These are phyloP conservation scores for Zizania palustris DNA, from an alignment of 202 grass and related monocot species.

Conservation along the genomic window DNA sequence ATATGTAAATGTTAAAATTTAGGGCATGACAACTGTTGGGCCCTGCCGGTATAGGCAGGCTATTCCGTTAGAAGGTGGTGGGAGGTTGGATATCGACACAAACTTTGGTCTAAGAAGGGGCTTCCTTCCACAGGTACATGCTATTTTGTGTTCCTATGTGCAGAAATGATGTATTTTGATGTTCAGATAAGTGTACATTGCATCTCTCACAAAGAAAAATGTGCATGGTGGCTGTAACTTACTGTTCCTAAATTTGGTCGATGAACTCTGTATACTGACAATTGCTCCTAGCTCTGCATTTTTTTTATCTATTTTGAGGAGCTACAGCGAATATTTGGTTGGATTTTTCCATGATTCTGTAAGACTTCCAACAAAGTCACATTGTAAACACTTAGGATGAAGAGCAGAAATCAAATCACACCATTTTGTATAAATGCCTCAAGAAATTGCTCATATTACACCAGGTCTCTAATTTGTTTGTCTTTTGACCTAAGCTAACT, in stretches of 20 bases:
- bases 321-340: neutral
- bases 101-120: slow-evolving; percentile 61
- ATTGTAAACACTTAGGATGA: slow-evolving; percentile 7
- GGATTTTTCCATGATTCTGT: neutral
- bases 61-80: slow-evolving; percentile 56
- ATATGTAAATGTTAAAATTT: slow-evolving; percentile 29
- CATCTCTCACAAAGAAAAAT: neutral
- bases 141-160: neutral
- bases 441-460: slow-evolving; percentile 12
- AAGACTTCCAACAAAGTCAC: neutral
- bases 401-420: slow-evolving; percentile 1
- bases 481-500: neutral
- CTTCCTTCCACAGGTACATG: slow-evolving; percentile 71
- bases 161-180: neutral
- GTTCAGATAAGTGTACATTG: neutral
- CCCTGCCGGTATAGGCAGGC: slow-evolving; percentile 72
- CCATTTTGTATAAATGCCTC: slow-evolving; percentile 9
- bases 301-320: slow-evolving; percentile 3
- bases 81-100: slow-evolving; percentile 56
- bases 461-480: slow-evolving; percentile 3
- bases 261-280: neutral
- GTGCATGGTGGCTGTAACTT: neutral
- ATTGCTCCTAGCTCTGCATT: neutral
- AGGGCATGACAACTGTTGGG: slow-evolving; percentile 61
- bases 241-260: neutral